Base-by-base conservation (phyloP, 805 yeast genomes). In the Jamesozyma lodderae region DNA sequence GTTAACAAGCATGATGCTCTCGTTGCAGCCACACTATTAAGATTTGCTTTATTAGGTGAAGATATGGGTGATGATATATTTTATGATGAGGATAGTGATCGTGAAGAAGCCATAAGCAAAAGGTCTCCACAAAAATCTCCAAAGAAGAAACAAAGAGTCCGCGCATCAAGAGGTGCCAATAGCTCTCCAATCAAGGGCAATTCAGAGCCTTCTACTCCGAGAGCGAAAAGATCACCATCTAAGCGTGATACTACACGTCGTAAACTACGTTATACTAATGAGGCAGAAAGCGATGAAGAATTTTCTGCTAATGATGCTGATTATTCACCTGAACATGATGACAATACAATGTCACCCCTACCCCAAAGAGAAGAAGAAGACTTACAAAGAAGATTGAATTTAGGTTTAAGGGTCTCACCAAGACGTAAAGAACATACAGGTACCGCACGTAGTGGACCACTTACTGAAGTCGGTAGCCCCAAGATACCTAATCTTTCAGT, bases 21-120 rank as follows among this genome's bases (percentile, higher is more conserved):
- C 45, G 81, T 83, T 27, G 98, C 98, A 4, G 90, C 85, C 49
- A 80, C 80, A 49, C 62, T 92, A 54, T 67, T 92, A 46, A 73
- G 94, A 53, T 92, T 74, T 59, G 90, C 97, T 0, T 66, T 92
- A 47, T 82, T 88, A 25, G 63, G 63, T 41, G 62, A 60, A 42
- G 64, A 60, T 40, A 35, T 48, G n/a, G 54, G 51, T 18, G 43
- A 41, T 13, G 57, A 55, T 33, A 36, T 50, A 8, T 46, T 32
- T 22, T 37, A 36, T 26, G 52, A 48, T 14, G 52, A 51, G 23
- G 55, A 52, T 16, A 38, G 42, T 22, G 53, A 51, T 8, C 46
- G 39, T 14, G 55, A 51, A 27, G 43, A 38, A 16, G 4, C 19
- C 4, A 31, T 33, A 30, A 33, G 20, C 1, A 53, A 40, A 24